phyloP scores from a whole-genome alignment of 768 basidiomycete species.

The Panaeolus papilionaceus region DNA sequence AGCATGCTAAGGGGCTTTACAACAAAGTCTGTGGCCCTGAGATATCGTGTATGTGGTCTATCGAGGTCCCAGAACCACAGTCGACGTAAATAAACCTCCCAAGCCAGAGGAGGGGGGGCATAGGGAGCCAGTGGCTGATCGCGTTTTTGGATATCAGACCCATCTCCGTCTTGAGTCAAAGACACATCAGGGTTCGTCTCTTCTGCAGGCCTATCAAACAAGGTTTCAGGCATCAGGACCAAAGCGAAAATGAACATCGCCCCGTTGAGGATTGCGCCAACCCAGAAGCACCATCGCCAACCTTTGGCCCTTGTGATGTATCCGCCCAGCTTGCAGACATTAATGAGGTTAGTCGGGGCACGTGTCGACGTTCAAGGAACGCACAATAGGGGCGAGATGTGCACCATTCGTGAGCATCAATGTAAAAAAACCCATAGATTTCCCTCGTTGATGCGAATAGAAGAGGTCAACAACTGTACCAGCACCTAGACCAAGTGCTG shows the following conservation, averaged over 20 bases:
- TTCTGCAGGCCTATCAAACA: conserved; percentile 38
- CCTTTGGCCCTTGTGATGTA: conserved; percentile 43
- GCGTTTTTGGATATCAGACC: not conserved
- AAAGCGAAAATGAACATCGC: conserved; percentile 41
- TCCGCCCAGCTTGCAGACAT: conserved; percentile 37
- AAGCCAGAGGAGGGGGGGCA: conserved; percentile 33
- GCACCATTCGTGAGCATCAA: conserved; percentile 48
- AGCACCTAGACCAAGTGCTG: conserved; percentile 43
- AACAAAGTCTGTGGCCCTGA: conserved; percentile 36
- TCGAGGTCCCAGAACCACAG: conserved; percentile 39
- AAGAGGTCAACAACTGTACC: conserved; percentile 46
- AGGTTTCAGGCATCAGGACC: conserved; percentile 49
- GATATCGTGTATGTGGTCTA: conserved; percentile 33
- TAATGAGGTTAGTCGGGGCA: not conserved
- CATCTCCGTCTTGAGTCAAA: not conserved
- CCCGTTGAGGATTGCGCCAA: conserved; percentile 49
- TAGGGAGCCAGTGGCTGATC: conserved; percentile 19
- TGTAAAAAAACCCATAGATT: conserved; percentile 50
- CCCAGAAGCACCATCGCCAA: conserved; percentile 54
- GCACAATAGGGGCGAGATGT: conserved; percentile 47
- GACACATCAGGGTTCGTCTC: not conserved
- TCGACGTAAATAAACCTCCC: conserved; percentile 33
- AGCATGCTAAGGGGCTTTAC: conserved; percentile 44
- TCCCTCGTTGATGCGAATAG: conserved; percentile 45
- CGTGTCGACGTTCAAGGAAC: conserved; percentile 17